A percentile compares a stretch with the other conserved stretches of the same genome.
phyloP scores from a whole-genome alignment of 2,329 filamentous ascomycete species.

The Trichoderma sp. region DNA sequence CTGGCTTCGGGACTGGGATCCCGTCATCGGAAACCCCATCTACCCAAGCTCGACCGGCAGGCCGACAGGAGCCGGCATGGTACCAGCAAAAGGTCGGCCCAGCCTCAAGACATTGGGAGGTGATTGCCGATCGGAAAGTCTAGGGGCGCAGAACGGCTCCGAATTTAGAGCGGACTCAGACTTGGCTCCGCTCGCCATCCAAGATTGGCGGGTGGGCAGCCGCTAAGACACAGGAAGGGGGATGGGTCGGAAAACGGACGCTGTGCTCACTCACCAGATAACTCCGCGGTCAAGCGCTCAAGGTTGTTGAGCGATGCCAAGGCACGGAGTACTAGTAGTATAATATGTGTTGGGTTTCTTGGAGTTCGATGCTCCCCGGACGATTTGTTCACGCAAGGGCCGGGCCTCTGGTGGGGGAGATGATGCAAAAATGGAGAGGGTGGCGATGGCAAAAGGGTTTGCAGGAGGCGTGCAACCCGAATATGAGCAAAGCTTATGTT shows the following conservation, averaged over 20 bases:
- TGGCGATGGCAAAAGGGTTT: not conserved
- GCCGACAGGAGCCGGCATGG: constrained; percentile 9
- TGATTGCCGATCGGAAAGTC: constrained; percentile 10
- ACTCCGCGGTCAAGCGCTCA: not conserved
- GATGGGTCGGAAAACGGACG: not conserved
- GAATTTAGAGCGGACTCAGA: not conserved
- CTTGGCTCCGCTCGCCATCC: constrained; percentile 21
- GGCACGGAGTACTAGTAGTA: too few species aligned
- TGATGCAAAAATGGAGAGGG: not conserved
- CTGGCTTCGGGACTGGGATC: not conserved
- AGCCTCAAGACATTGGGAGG: not conserved
- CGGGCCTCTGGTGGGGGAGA: not conserved
- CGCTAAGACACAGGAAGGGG: not conserved
- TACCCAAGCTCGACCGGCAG: constrained; percentile 9
- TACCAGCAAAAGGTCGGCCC: not conserved
- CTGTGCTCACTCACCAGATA: constrained; percentile 15
- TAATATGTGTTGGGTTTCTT: not conserved
- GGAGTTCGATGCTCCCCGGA: not conserved
- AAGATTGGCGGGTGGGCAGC: constrained; percentile 20
- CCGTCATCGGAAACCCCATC: constrained; percentile 9
- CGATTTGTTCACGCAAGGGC: not conserved
- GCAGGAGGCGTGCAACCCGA: not conserved
- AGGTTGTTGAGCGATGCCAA: not conserved
- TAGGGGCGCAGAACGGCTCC: constrained; percentile 12
- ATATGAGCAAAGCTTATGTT: not conserved